A percentile compares a stretch with the other conserved stretches of the same genome.
Conservation (phyloP, 1,139 yeast species). For the Geotrichum phurueaensis region DNA sequence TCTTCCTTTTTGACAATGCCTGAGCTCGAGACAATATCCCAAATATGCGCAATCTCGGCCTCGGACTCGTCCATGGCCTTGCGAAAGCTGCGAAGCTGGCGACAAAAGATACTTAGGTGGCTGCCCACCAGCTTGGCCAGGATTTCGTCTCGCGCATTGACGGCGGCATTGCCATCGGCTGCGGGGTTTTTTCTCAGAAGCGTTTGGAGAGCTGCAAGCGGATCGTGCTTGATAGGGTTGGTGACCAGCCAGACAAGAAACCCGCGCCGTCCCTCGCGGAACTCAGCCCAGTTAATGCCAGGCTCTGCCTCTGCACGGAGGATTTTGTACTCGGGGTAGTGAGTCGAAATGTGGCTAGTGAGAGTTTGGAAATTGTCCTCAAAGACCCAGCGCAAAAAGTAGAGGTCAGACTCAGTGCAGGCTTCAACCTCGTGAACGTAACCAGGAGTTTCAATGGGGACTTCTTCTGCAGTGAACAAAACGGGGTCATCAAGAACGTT, state of each 20-base stretch:
- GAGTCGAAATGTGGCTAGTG: constrained; percentile 15
- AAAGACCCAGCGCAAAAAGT: constrained; percentile 27
- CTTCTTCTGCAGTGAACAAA: constrained; percentile 19
- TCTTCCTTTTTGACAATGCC: not conserved
- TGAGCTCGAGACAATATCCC: constrained; percentile 12
- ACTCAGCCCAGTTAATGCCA: constrained; percentile 28
- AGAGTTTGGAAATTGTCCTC: constrained; percentile 22
- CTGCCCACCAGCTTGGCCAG: constrained; percentile 18
- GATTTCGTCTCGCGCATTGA: constrained; percentile 15
- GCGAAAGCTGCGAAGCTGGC: constrained; percentile 19
- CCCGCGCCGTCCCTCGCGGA: constrained; percentile 24
- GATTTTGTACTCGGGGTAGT: constrained; percentile 21
- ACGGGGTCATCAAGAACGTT: constrained; percentile 21
- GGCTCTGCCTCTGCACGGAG: constrained; percentile 26
- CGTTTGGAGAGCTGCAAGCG: constrained; percentile 17
- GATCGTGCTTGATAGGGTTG: constrained; percentile 13
- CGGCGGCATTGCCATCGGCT: constrained; percentile 3
- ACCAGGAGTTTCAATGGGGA: constrained; percentile 24
- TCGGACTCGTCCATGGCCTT: constrained; percentile 21
- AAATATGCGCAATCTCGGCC: constrained; percentile 17
- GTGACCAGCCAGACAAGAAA: constrained; percentile 26
- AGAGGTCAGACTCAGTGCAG: constrained; percentile 25
- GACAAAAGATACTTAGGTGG: constrained; percentile 19
- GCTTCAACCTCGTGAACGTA: constrained; percentile 18
- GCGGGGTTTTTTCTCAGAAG: constrained; percentile 1